These are phyloP conservation scores for Lasiodiplodia theobromae DNA, from an alignment of 2,329 filamentous ascomycete species.

Conservation along the genomic window DNA sequence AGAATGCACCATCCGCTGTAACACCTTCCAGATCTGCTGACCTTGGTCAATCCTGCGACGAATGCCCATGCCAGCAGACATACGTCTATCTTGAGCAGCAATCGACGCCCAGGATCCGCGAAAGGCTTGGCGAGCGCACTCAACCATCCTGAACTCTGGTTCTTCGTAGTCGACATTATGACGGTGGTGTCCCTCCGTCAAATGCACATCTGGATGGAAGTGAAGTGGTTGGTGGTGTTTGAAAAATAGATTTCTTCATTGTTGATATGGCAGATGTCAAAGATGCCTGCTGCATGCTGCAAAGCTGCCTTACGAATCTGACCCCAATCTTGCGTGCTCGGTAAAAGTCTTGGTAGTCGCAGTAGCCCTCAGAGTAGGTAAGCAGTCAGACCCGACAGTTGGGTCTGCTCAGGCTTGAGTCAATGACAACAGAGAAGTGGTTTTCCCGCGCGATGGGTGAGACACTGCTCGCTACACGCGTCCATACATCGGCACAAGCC, in stretches of 20 bases:
- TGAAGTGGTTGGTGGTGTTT: neutral
- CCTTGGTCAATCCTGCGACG: conserved; percentile 36
- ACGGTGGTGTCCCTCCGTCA: neutral
- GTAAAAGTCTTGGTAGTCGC: conserved; percentile 18
- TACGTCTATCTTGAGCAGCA: conserved; percentile 31
- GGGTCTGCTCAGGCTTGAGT: neutral
- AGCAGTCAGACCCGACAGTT: neutral
- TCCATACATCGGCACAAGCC: no score
- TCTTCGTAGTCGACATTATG: neutral
- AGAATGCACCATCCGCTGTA: conserved; percentile 58
- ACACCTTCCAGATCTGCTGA: conserved; percentile 69
- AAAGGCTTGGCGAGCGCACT: conserved; percentile 27
- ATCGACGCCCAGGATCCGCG: conserved; percentile 28
- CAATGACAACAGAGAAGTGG: neutral
- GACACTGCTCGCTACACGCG: neutral
- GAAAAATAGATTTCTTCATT: neutral
- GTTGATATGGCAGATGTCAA: neutral
- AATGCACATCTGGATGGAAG: neutral
- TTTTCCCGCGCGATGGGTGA: neutral
- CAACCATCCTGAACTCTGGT: neutral
- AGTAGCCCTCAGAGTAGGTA: neutral
- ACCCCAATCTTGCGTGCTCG: conserved; percentile 12
- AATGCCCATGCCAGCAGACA: conserved; percentile 32
- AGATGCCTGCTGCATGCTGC: neutral
- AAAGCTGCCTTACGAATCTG: conserved; percentile 10